phyloP scores from a whole-genome alignment of 2,329 filamentous ascomycete genomes.

The Hirsutella minnesotensis region DNA sequence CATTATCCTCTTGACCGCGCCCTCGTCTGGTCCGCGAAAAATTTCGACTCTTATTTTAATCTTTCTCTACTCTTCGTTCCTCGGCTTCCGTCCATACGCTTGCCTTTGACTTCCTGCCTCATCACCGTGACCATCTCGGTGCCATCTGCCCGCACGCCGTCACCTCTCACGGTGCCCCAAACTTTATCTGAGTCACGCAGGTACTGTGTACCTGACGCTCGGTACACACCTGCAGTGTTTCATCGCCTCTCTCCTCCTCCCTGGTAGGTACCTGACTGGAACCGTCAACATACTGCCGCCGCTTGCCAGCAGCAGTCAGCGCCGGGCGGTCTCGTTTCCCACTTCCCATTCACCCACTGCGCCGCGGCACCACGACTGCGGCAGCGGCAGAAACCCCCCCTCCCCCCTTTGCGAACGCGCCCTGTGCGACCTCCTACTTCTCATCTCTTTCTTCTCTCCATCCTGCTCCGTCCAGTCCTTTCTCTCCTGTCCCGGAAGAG shows the following conservation, averaged over 20 bases:
- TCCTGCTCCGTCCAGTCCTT: slow-evolving; percentile 4
- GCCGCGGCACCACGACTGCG: no score
- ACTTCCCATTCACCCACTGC: not conserved
- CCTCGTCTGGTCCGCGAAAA: no score
- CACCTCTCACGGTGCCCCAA: no score
- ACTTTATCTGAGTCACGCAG: not conserved
- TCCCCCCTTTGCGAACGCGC: slow-evolving; percentile 2
- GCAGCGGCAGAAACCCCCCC: not conserved
- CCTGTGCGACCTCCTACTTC: slow-evolving; percentile 2
- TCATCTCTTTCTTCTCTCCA: slow-evolving; percentile 1
- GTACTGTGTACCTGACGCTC: not conserved
- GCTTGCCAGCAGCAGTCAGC: no score
- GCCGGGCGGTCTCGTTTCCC: no score
- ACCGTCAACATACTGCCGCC: not conserved
- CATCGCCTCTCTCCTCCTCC: not conserved
- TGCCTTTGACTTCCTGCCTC: no score
- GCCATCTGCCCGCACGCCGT: no score
- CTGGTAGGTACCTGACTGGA: not conserved
- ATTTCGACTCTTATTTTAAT: no score
- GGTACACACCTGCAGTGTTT: not conserved
- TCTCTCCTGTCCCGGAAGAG: not conserved
- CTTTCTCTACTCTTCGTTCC: no score
- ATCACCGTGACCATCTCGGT: no score
- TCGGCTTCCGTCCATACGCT: no score
- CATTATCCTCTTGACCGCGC: no score